Evolutionary conservation across 257 asterid genomes (phyloP).

Genomic region (Nicotiana attenuata): DNA sequence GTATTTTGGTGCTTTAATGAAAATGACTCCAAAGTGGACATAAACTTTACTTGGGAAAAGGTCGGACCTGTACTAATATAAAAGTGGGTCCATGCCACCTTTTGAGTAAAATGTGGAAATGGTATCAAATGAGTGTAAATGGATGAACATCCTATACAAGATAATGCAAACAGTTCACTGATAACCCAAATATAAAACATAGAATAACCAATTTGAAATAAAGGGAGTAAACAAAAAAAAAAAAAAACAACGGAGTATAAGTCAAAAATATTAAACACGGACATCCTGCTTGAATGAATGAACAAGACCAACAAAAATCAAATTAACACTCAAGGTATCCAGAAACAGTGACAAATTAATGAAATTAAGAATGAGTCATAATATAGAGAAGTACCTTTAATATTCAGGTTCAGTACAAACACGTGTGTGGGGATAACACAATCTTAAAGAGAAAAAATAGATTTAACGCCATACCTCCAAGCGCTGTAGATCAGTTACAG

Average conservation of each 20-base stretch:
- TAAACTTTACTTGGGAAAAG: background rate
- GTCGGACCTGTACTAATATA: background rate
- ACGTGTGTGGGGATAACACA: background rate
- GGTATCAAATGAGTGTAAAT: background rate
- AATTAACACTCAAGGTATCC: background rate
- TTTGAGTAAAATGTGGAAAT: background rate
- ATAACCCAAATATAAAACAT: no score
- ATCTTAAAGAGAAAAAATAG: background rate
- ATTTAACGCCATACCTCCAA: conserved; percentile 59
- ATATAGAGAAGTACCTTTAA: background rate
- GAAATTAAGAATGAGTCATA: background rate
- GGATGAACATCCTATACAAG: background rate
- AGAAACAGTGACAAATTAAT: background rate
- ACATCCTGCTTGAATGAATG: background rate
- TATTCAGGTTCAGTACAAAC: no score
- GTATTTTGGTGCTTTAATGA: background rate
- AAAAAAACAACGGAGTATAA: background rate
- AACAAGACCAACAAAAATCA: background rate
- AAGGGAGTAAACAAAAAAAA: no score
- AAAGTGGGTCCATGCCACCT: background rate
- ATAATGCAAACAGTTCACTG: no score
- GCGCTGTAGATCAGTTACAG: conserved; percentile 73
- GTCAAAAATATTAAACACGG: background rate
- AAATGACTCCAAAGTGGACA: background rate
- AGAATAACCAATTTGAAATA: no score